Percentiles rank a stretch among this genome's conserved stretches.
These are phyloP conservation scores for Zopfia rhizophila DNA, from an alignment of 2,329 filamentous ascomycete species.

Conservation along the genomic window DNA sequence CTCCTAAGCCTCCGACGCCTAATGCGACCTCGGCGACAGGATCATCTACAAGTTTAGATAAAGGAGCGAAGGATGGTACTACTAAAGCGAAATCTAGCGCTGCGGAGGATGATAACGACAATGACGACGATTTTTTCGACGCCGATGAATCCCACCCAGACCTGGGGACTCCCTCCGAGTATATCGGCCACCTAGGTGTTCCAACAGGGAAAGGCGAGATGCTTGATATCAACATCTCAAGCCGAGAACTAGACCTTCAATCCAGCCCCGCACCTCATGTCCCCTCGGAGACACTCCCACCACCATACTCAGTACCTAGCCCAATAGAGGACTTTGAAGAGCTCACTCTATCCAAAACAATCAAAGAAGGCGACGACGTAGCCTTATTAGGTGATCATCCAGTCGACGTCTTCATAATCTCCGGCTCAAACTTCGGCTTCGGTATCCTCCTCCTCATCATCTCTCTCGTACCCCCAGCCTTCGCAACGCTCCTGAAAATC, in stretches of 20 bases:
- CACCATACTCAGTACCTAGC: constrained; percentile 35
- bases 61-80: constrained; percentile 16
- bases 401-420: constrained; percentile 88
- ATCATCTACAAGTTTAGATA: constrained; percentile 31
- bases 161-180: constrained; percentile 58
- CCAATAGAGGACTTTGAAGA: constrained; percentile 43
- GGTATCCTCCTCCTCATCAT: constrained; percentile 86
- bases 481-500: constrained; percentile 85
- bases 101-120: constrained; percentile 40
- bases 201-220: constrained; percentile 34
- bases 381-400: constrained; percentile 74
- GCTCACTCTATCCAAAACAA: constrained; percentile 38
- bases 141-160: constrained; percentile 62
- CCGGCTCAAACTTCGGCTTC: constrained; percentile 88
- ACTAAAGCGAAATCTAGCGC: constrained; percentile 2
- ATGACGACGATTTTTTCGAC: constrained; percentile 66
- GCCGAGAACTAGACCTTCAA: constrained; percentile 32
- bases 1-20: constrained; percentile 19
- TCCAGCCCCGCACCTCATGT: constrained; percentile 39
- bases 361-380: constrained; percentile 65
- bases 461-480: constrained; percentile 92
- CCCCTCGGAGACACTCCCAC: constrained; percentile 28
- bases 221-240: constrained; percentile 35
- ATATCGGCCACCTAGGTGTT: constrained; percentile 57
- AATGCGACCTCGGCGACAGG: constrained; percentile 23